A percentile compares a stretch with the other conserved stretches of the same genome.
Evolutionary conservation across 768 basidiomycete species (phyloP).

Genomic region (Trametes punicea): DNA sequence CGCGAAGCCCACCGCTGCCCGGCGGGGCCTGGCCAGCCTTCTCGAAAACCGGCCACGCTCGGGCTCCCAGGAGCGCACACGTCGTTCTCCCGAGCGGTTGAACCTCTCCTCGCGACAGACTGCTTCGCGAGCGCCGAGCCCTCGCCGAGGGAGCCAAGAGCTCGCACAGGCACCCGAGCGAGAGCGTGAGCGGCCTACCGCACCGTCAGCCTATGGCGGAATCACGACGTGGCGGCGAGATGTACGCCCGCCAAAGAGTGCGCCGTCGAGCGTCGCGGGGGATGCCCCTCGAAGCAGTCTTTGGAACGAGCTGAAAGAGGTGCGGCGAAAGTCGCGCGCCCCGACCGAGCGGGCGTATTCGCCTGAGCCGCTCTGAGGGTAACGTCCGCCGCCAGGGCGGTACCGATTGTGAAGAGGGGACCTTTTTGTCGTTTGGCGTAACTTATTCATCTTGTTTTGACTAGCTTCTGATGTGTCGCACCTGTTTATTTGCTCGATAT

Average conservation of each 20-base stretch:
- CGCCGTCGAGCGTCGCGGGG: conserved; percentile 29
- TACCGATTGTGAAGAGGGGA: not conserved
- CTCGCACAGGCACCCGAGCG: no score
- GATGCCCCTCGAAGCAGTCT: conserved; percentile 44
- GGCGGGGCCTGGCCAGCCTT: conserved; percentile 38
- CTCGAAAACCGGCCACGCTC: conserved; percentile 31
- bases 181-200: not conserved
- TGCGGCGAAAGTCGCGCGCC: conserved; percentile 45
- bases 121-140: conserved; percentile 36
- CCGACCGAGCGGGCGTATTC: conserved; percentile 42
- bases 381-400: not conserved
- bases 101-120: conserved; percentile 33
- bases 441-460: not conserved
- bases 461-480: not conserved
- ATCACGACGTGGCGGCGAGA: conserved; percentile 17
- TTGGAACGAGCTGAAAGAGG: conserved; percentile 54
- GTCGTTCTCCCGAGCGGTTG: conserved; percentile 25
- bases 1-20: conserved; percentile 27
- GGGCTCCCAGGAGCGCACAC: conserved; percentile 25
- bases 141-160: conserved; percentile 27
- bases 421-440: conserved; percentile 3
- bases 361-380: conserved; percentile 14
- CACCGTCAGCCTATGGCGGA: conserved; percentile 27
- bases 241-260: conserved; percentile 19
- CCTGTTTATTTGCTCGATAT: conserved; percentile 1